Percentiles rank a stretch among this genome's conserved stretches.
These are phyloP conservation scores for Penicillium daleae DNA, from an alignment of 495 filamentous ascomycete genomes.

Conservation along the genomic window DNA sequence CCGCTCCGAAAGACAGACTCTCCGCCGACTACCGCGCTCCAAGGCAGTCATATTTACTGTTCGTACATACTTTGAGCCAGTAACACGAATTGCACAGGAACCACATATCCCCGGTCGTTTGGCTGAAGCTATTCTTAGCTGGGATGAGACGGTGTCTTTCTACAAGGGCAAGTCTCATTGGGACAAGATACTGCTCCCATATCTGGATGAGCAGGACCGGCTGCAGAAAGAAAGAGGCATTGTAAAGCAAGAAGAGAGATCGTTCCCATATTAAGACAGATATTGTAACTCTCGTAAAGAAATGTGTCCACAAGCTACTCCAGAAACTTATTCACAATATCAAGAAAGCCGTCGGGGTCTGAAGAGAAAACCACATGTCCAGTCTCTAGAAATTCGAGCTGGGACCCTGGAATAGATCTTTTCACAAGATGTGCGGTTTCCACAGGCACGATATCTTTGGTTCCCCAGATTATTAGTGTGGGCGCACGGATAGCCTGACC, in stretches of 20 bases:
- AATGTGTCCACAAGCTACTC: neutral
- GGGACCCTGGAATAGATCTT: neutral
- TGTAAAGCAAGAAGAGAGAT: slow-evolving; percentile 3
- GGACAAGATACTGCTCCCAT: slow-evolving; percentile 69
- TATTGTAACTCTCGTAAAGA: neutral
- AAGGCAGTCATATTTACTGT: slow-evolving; percentile 73
- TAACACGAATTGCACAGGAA: slow-evolving; percentile 61
- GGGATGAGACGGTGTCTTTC: slow-evolving; percentile 71
- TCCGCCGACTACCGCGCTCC: slow-evolving; percentile 65
- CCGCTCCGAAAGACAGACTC: slow-evolving; percentile 68
- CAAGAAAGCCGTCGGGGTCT: neutral
- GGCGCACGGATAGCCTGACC: neutral
- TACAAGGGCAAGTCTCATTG: slow-evolving; percentile 77
- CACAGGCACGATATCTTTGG: neutral
- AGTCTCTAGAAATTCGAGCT: neutral
- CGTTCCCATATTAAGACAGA: slow-evolving; percentile 12
- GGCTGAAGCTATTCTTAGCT: slow-evolving; percentile 69
- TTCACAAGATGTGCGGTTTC: neutral
- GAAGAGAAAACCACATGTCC: slow-evolving; percentile 5
- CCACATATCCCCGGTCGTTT: slow-evolving; percentile 64
- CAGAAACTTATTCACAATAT: neutral
- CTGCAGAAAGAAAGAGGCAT: slow-evolving; percentile 64
- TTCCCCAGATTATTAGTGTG: slow-evolving; percentile 3
- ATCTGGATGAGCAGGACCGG: slow-evolving; percentile 67
- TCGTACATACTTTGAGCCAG: slow-evolving; percentile 66